Percentiles rank a stretch among this genome's conserved stretches.
phyloP scores from a whole-genome alignment of 140 eudicot genomes.

The Stevia rebaudiana region DNA sequence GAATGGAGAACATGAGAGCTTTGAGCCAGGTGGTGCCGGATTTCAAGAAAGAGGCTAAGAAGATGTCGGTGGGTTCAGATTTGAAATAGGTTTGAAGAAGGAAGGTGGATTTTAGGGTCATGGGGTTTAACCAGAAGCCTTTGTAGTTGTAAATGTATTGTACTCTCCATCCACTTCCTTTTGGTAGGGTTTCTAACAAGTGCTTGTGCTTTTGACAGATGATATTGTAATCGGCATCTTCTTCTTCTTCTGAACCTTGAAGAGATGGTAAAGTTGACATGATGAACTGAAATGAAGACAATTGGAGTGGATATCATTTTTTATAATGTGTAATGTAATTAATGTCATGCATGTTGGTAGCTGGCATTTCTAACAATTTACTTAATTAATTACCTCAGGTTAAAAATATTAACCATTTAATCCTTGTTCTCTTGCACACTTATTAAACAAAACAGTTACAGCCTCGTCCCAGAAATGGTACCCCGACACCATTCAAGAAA shows the following conservation, averaged over 20 bases:
- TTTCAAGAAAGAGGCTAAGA: slow-evolving; percentile 19
- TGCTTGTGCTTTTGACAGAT: neutral
- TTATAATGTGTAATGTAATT: neutral
- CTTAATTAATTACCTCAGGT: no score
- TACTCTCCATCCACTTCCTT: neutral
- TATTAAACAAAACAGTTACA: no score
- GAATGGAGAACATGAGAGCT: neutral
- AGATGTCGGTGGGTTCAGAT: slow-evolving; percentile 20
- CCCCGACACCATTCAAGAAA: no score
- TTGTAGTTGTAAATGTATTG: slow-evolving; percentile 2
- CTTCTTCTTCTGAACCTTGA: neutral
- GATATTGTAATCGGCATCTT: neutral
- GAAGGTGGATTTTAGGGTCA: neutral
- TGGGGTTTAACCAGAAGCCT: slow-evolving; percentile 3
- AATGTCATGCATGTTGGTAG: no score
- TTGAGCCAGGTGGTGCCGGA: slow-evolving; percentile 26
- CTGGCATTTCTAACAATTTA: no score
- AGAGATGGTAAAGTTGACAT: neutral
- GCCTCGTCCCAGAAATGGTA: no score
- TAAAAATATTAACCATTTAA: no score
- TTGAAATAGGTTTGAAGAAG: slow-evolving; percentile 27
- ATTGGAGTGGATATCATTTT: neutral
- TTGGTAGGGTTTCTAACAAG: slow-evolving; percentile 3
- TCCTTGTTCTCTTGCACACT: no score
- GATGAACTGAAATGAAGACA: neutral